phyloP scores from a whole-genome alignment of 2,329 filamentous ascomycete species.

The Aspergillus terreus region DNA sequence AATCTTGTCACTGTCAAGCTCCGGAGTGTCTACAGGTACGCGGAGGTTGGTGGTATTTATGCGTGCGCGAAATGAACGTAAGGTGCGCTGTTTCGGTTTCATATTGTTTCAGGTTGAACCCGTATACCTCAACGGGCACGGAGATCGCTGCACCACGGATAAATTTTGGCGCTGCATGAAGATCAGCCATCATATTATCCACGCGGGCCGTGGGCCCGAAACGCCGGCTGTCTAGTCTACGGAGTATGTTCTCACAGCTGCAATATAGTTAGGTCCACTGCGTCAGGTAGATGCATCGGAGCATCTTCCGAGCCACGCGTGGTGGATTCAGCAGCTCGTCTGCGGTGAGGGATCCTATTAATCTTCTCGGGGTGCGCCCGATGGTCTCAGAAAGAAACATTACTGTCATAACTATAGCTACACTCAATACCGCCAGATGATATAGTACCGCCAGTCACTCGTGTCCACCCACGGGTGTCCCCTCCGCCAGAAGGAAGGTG shows the following conservation, averaged over 20 bases:
- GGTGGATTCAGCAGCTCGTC: conserved; percentile 26
- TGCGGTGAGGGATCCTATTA: conserved; percentile 36
- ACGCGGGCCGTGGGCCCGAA: not conserved
- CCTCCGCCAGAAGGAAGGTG: conserved; percentile 35
- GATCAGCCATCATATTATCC: not conserved
- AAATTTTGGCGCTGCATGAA: not conserved
- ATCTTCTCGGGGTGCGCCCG: conserved; percentile 36
- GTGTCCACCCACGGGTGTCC: conserved; percentile 36
- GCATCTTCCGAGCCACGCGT: conserved; percentile 17
- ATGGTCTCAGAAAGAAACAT: conserved; percentile 39
- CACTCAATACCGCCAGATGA: conserved; percentile 42
- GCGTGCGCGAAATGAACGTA: not conserved
- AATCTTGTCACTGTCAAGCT: not conserved
- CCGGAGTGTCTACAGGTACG: not conserved
- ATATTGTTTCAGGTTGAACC: not conserved
- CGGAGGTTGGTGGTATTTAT: not conserved
- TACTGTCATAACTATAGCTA: conserved; percentile 26
- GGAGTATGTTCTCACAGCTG: not conserved
- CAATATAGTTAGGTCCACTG: not conserved
- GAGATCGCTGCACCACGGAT: not conserved
- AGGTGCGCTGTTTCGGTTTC: not conserved
- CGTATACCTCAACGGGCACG: not conserved
- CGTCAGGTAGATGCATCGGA: conserved; percentile 14
- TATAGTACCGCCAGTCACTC: conserved; percentile 48
- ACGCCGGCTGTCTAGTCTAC: too few species aligned